Evolutionary conservation across 768 basidiomycete genomes (phyloP).

Genomic region (Leccinum rimulosum): DNA sequence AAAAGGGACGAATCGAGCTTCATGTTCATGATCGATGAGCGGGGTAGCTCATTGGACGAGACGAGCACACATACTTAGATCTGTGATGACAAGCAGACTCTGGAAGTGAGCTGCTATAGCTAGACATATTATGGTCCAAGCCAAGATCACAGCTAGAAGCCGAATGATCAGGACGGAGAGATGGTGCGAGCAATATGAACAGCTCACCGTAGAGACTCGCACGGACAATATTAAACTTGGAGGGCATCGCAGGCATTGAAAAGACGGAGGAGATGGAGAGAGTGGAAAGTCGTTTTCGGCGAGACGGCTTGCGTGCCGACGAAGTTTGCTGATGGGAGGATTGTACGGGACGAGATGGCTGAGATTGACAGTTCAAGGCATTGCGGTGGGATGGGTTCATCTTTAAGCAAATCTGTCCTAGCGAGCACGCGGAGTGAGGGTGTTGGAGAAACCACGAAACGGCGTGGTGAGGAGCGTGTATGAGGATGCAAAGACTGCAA

Average conservation of each 20-base stretch:
- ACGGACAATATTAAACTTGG: constrained; percentile 69
- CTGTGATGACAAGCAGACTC: constrained; percentile 64
- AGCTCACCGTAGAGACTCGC: constrained; percentile 63
- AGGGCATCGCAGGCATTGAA: constrained; percentile 53
- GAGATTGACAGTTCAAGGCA: constrained; percentile 27
- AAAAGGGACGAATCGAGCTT: constrained; percentile 86
- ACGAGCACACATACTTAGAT: constrained; percentile 61
- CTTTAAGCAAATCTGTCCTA: constrained; percentile 24
- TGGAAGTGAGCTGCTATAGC: constrained; percentile 80
- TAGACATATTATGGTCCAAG: constrained; percentile 77
- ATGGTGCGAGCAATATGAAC: not conserved
- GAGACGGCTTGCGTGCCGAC: constrained; percentile 30
- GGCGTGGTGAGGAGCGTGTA: constrained; percentile 32
- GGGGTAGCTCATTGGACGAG: not conserved
- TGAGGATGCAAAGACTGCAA: constrained; percentile 7
- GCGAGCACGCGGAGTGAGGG: constrained; percentile 30
- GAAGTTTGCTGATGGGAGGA: constrained; percentile 21
- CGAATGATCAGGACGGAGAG: constrained; percentile 6
- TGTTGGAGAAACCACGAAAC: constrained; percentile 22
- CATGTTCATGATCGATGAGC: constrained; percentile 27
- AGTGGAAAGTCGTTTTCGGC: constrained; percentile 33
- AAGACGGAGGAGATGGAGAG: constrained; percentile 32
- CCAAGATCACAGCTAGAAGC: constrained; percentile 54
- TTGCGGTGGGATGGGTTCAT: constrained; percentile 26
- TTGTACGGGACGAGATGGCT: constrained; percentile 18